A percentile compares a stretch with the other conserved stretches of the same genome.
Conservation (phyloP, 108 stramenopile genomes). For the Cyclotella sp. region DNA sequence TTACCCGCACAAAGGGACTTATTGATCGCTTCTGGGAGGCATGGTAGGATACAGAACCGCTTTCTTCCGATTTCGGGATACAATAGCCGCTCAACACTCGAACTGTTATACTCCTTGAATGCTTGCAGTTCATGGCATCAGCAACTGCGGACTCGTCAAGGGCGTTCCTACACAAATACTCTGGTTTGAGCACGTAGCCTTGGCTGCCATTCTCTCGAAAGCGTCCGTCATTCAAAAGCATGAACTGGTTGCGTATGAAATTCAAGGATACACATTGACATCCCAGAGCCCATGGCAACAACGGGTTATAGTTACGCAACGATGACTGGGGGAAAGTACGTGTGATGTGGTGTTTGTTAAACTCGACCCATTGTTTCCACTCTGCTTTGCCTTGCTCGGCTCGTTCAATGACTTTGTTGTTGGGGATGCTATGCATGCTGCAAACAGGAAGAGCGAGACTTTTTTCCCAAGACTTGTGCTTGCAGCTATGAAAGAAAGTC, state of each 20-base stretch:
- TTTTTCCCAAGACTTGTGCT: slow-evolving; percentile 67
- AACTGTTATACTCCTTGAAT: slow-evolving; percentile 61
- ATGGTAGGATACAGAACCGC: slow-evolving; percentile 4
- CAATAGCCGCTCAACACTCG: slow-evolving; percentile 74
- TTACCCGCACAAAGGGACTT: slow-evolving; percentile 71
- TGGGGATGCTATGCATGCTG: slow-evolving; percentile 73
- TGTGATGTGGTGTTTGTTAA: slow-evolving; percentile 73
- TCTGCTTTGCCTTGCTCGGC: slow-evolving; percentile 46
- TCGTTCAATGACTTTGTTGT: slow-evolving; percentile 50
- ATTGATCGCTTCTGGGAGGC: slow-evolving; percentile 27
- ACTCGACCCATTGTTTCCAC: slow-evolving; percentile 51
- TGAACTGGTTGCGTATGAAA: slow-evolving; percentile 77
- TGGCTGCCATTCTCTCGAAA: slow-evolving; percentile 91
- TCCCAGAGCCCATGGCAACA: slow-evolving; percentile 87
- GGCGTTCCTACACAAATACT: slow-evolving; percentile 45
- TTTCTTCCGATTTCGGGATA: slow-evolving; percentile 63
- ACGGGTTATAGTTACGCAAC: slow-evolving; percentile 85
- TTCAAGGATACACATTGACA: slow-evolving; percentile 94
- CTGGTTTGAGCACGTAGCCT: slow-evolving; percentile 96
- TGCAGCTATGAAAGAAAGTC: slow-evolving; percentile 67
- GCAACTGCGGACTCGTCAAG: slow-evolving; percentile 28
- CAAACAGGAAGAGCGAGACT: slow-evolving; percentile 62
- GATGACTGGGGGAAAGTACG: slow-evolving; percentile 83
- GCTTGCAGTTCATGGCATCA: slow-evolving; percentile 40
- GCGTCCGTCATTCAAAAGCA: slow-evolving; percentile 90